A percentile compares a stretch with the other conserved stretches of the same genome.
Conservation (phyloP, 164 flowering plant species). For the Pachysandra terminalis region DNA sequence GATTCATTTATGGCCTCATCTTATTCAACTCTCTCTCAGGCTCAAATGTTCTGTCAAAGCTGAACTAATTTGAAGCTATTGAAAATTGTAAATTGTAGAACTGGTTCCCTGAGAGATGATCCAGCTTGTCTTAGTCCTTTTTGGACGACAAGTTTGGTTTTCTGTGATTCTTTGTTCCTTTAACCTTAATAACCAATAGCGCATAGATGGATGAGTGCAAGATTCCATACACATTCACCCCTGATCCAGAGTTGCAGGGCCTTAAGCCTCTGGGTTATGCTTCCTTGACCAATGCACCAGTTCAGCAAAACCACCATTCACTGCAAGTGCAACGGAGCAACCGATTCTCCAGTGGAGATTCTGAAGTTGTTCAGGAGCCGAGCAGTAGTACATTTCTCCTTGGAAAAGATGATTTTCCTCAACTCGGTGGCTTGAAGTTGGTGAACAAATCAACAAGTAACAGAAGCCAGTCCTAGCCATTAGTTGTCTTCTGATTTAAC, state of each 20-base stretch:
- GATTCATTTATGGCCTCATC: neutral
- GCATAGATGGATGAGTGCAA: slow-evolving; percentile 45
- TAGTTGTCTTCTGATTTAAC: too few relatives aligned
- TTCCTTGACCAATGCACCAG: neutral
- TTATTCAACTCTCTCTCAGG: neutral
- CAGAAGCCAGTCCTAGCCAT: neutral
- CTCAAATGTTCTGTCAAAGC: neutral
- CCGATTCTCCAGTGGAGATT: neutral
- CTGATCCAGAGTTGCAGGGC: slow-evolving; percentile 41
- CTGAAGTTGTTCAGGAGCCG: neutral
- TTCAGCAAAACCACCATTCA: slow-evolving; percentile 6
- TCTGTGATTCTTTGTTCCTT: too few relatives aligned
- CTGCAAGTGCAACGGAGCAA: neutral
- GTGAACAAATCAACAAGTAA: neutral
- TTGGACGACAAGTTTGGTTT: too few relatives aligned
- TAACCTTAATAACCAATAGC: too few relatives aligned
- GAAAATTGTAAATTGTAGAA: neutral
- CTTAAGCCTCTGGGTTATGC: slow-evolving; percentile 21
- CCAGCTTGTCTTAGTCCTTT: too few relatives aligned
- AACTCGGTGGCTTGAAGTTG: slow-evolving; percentile 24
- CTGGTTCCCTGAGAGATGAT: neutral
- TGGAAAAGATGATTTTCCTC: slow-evolving; percentile 35
- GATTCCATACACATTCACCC: slow-evolving; percentile 29
- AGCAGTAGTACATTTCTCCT: neutral
- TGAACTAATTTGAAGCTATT: neutral